A percentile compares a stretch with the other conserved stretches of the same genome.
phyloP scores from a whole-genome alignment of 805 yeast genomes.

The Nakazawaea molendinolei region DNA sequence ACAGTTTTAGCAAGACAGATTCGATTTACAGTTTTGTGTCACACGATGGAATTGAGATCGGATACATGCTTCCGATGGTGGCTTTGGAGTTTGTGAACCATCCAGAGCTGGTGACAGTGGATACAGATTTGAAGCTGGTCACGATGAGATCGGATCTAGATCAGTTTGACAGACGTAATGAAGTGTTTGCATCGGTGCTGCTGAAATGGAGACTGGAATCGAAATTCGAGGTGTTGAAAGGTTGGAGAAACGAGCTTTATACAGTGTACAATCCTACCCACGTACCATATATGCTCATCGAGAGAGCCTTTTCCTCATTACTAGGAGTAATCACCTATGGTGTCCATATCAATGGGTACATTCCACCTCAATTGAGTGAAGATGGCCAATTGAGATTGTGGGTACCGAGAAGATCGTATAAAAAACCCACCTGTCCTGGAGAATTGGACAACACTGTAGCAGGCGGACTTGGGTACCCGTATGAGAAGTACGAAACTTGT shows the following conservation, averaged over 20 bases:
- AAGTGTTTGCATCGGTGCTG: conserved; percentile 37
- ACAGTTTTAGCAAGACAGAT: conserved; percentile 16
- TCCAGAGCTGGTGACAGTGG: conserved; percentile 20
- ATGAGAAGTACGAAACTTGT: conserved; percentile 68
- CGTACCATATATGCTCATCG: conserved; percentile 60
- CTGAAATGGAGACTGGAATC: conserved; percentile 28
- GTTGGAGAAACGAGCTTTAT: conserved; percentile 87
- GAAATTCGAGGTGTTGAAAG: conserved; percentile 36
- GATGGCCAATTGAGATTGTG: conserved; percentile 51
- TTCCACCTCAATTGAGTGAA: conserved; percentile 33
- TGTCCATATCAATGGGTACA: conserved; percentile 78
- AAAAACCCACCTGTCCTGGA: conserved; percentile 85
- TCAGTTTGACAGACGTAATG: conserved; percentile 34
- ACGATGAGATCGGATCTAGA: conserved; percentile 22
- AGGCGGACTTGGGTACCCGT: conserved; percentile 86
- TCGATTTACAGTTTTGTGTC: conserved; percentile 27
- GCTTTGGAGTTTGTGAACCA: conserved; percentile 21
- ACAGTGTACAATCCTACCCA: conserved; percentile 53
- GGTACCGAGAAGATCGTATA: conserved; percentile 76
- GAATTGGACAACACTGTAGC: conserved; percentile 92
- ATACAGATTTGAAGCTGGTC: conserved; percentile 22
- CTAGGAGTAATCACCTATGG: conserved; percentile 90
- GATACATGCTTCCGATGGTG: conserved; percentile 31
- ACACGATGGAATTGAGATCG: conserved; percentile 31
- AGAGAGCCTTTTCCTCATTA: conserved; percentile 74